phyloP scores from a whole-genome alignment of 805 yeast genomes.

The Candida loeiensis region DNA sequence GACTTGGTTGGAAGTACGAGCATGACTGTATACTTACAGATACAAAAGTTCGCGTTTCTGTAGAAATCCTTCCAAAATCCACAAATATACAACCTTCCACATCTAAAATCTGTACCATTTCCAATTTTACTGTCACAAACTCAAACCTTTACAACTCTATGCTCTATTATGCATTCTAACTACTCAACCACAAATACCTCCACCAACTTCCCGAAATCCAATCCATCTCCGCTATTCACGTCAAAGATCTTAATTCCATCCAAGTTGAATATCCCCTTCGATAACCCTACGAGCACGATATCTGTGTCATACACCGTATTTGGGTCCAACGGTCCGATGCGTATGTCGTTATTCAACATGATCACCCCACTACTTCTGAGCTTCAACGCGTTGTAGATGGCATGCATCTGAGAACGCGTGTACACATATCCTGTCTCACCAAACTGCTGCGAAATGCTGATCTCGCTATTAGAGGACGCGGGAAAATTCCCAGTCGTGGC shows the following conservation, averaged over 20 bases:
- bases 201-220: slow-evolving; percentile 66
- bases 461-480: neutral
- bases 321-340: slow-evolving; percentile 59
- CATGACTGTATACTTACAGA: no score
- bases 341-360: slow-evolving; percentile 60
- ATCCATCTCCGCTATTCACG: slow-evolving; percentile 57
- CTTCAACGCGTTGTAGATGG: slow-evolving; percentile 35
- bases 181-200: slow-evolving; percentile 55
- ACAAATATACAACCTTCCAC: no score
- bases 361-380: slow-evolving; percentile 54
- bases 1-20: no score
- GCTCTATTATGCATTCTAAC: neutral
- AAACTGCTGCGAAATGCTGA: neutral
- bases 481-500: slow-evolving; percentile 12
- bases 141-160: neutral
- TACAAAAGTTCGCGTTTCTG: no score
- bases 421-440: slow-evolving; percentile 10
- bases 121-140: neutral
- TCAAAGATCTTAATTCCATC: slow-evolving; percentile 68
- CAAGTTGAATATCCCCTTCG: slow-evolving; percentile 60
- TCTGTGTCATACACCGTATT: slow-evolving; percentile 63
- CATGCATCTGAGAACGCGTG: slow-evolving; percentile 22
- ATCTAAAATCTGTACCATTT: no score
- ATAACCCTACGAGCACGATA: slow-evolving; percentile 56
- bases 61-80: no score